These are phyloP conservation scores for Nannochloropsis granulata DNA, from an alignment of 108 stramenopile genomes.

Conservation along the genomic window DNA sequence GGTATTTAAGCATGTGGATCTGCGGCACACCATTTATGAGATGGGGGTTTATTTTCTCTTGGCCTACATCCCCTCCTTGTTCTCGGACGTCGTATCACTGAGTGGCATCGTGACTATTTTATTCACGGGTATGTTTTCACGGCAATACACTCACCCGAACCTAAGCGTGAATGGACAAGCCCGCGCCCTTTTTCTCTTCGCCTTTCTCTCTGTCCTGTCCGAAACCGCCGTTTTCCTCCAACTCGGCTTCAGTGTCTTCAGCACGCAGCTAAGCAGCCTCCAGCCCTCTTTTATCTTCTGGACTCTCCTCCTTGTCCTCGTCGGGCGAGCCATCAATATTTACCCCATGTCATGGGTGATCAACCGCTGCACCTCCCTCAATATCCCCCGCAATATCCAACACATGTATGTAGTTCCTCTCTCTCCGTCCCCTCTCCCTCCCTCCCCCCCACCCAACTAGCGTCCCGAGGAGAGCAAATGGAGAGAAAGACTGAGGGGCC, in stretches of 20 bases:
- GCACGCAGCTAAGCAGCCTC: conserved; percentile 16
- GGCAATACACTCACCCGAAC: conserved; percentile 42
- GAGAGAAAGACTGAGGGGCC: neutral
- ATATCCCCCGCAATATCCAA: neutral
- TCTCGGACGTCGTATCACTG: conserved; percentile 45
- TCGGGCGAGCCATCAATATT: conserved; percentile 54
- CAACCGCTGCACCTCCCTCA: neutral
- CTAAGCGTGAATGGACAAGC: neutral
- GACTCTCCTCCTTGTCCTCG: conserved; percentile 46
- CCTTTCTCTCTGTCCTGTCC: conserved; percentile 6
- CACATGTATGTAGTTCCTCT: neutral
- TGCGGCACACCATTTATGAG: conserved; percentile 39
- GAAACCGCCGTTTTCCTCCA: conserved; percentile 68
- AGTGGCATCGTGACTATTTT: conserved; percentile 82
- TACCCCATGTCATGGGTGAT: conserved; percentile 39
- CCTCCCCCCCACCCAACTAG: neutral
- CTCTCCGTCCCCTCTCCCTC: neutral
- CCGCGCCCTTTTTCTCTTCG: neutral
- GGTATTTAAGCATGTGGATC: conserved; percentile 51
- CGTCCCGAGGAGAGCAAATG: neutral
- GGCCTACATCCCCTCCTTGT: conserved; percentile 55
- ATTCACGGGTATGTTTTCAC: conserved; percentile 72
- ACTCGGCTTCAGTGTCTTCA: conserved; percentile 55
- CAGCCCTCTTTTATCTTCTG: conserved; percentile 40
- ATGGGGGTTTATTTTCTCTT: conserved; percentile 43